Base-by-base conservation (phyloP, 345 rosid genomes). In the Arabis hirsuta region DNA sequence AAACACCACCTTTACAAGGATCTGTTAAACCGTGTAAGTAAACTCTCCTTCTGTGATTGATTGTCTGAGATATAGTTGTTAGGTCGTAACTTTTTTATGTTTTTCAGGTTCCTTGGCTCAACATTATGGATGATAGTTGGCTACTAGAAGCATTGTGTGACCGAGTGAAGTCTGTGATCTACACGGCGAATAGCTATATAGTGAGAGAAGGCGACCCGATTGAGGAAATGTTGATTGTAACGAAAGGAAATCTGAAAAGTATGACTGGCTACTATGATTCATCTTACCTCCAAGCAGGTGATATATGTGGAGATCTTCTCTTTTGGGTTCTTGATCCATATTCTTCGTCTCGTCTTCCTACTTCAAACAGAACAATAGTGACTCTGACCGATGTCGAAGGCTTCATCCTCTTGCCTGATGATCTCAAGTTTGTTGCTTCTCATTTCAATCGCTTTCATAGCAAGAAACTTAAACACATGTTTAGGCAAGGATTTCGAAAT, bases 221-320 rank as follows among this genome's bases (percentile, higher is more conserved):
- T 7, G 71, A 45, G 39, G 76, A 78, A 44, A 78, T 81, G 78
- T 34, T 81, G 6, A 72, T 81, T 46, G 69, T 78, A 43, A 76
- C 78, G 3, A 72, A 34, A 72, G 80, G 80, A 0, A 9, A 12
- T 3, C 75, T 81, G 2, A 53, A 5, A 63, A 71, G 69, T 41
- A 12, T 26, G 13, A 67, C 76, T 16, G 82, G 78, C 14, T 75
- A 82, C 71, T 80, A 78, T 73, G 79, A 84, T 24, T 52, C 78
- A 7, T 82, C 12, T 56, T 1, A 14, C 39, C 82, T 88, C 20
- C 41, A 73, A 14, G 82, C 80, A 4, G 85, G 92, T 56, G 92
- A 85, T 45, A 79, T 88, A 69, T 82, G 87, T 42, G 92, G 91
- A 44, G 96, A 88, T 32, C 84, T 87, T 74, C 85, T 82, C 29